Percentiles rank a stretch among this genome's conserved stretches.
Evolutionary conservation across 176 grass and related monocot species (phyloP).

Genomic region (Chloris gayana): DNA sequence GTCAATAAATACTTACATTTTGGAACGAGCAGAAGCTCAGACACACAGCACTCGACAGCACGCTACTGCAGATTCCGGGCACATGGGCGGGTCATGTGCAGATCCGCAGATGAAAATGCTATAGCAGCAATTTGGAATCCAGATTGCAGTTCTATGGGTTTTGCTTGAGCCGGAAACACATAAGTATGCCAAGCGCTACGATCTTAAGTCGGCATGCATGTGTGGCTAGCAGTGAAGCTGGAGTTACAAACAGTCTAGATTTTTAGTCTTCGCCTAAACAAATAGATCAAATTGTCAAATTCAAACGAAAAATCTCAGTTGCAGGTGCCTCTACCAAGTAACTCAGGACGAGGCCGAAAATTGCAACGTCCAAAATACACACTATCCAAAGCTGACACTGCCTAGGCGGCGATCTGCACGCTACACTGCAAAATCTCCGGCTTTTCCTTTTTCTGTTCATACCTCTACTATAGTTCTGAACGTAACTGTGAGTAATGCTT

Average conservation of each 20-base stretch:
- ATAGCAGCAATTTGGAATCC: no score
- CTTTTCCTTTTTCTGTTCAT: constrained; percentile 13
- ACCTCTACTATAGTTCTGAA: constrained; percentile 23
- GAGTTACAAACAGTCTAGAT: background rate
- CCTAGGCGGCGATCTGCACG: constrained; percentile 2
- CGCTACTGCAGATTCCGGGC: background rate
- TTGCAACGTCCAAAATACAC: constrained; percentile 24
- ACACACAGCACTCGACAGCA: background rate
- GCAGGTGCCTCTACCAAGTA: constrained; percentile 34
- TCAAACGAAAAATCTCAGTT: background rate
- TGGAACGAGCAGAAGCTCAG: no score
- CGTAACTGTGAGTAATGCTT: constrained; percentile 37
- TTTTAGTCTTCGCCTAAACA: constrained; percentile 21
- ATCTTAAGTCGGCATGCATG: no score
- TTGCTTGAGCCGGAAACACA: no score
- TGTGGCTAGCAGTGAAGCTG: background rate
- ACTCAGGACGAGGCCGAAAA: constrained; percentile 22
- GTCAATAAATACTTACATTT: no score
- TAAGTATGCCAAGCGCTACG: no score
- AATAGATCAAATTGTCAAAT: constrained; percentile 15
- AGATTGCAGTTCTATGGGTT: no score
- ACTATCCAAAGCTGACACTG: background rate
- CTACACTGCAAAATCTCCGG: constrained; percentile 4
- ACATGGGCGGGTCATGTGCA: no score
- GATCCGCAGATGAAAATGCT: no score